Conservation (phyloP, 768 basidiomycete genomes). For the Fomitopsis serialis region DNA sequence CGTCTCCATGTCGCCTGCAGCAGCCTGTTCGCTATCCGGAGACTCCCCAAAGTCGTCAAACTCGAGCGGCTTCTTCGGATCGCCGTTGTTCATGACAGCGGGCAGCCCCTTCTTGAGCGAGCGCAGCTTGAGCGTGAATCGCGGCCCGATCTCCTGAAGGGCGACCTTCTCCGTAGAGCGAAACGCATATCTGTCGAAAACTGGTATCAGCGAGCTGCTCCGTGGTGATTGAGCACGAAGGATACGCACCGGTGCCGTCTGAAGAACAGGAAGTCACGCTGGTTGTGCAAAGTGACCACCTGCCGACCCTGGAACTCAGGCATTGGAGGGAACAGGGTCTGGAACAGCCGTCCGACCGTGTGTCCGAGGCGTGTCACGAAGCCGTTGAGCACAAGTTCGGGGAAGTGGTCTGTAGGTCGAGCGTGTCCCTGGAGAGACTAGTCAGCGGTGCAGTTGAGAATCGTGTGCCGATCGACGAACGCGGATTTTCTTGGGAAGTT, state of each 20-base stretch:
- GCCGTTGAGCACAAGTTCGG: constrained; percentile 91
- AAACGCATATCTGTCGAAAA: constrained; percentile 72
- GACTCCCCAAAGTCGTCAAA: constrained; percentile 41
- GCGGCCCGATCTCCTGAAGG: constrained; percentile 95
- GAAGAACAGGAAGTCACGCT: constrained; percentile 97
- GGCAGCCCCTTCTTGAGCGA: constrained; percentile 89
- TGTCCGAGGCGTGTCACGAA: constrained; percentile 94
- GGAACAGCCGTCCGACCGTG: constrained; percentile 91
- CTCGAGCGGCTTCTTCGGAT: constrained; percentile 49
- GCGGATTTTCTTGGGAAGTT: constrained; percentile 81
- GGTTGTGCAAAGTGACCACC: constrained; percentile 95
- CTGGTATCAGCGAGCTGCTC: neutral
- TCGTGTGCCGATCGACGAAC: constrained; percentile 45
- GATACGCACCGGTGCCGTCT: constrained; percentile 77
- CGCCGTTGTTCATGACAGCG: constrained; percentile 65
- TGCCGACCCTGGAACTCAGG: constrained; percentile 96
- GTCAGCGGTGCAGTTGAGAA: neutral
- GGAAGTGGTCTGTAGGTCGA: constrained; percentile 85
- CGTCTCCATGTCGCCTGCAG: constrained; percentile 22
- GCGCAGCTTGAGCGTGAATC: constrained; percentile 90
- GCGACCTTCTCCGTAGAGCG: constrained; percentile 86
- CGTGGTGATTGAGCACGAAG: neutral
- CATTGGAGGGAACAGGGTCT: constrained; percentile 91
- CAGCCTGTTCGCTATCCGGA: neutral
- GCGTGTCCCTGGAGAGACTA: constrained; percentile 70